phyloP scores from a whole-genome alignment of 139 green algal genomes.

The Volvox reticuliferus region DNA sequence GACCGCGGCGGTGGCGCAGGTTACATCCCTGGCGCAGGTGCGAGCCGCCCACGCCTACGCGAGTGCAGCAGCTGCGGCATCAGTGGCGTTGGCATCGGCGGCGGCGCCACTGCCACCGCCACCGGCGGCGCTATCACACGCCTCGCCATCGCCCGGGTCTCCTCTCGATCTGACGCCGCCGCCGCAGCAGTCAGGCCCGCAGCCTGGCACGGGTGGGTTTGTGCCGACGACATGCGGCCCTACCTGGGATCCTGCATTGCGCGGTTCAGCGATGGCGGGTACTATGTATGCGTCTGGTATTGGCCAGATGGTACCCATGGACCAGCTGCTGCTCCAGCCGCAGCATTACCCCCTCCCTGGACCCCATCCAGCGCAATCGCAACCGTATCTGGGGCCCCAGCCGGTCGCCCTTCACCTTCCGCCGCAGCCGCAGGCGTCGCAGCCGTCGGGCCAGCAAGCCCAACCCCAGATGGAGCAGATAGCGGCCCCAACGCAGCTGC shows the following conservation, averaged over 20 bases:
- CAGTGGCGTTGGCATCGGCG: neutral
- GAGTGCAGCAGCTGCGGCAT: neutral
- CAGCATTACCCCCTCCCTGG: neutral
- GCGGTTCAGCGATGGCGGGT: too few species aligned
- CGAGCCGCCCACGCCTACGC: neutral
- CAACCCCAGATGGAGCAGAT: neutral
- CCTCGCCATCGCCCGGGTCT: neutral
- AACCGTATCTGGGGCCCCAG: neutral
- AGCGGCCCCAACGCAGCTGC: neutral
- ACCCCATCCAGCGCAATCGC: neutral
- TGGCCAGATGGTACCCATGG: neutral
- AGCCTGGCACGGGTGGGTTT: neutral
- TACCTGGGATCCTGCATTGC: neutral
- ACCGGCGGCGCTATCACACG: neutral
- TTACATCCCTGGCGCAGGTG: neutral
- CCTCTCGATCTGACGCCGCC: neutral
- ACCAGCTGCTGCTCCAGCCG: neutral
- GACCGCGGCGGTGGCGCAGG: neutral
- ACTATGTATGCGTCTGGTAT: too few species aligned
- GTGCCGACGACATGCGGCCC: neutral
- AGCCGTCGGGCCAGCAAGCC: neutral
- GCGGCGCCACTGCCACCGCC: neutral
- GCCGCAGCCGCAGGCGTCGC: neutral
- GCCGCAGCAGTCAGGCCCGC: neutral
- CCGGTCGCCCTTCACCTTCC: neutral